These are phyloP conservation scores for Daldinia decipiens DNA, from an alignment of 495 filamentous ascomycete species.

Conservation along the genomic window DNA sequence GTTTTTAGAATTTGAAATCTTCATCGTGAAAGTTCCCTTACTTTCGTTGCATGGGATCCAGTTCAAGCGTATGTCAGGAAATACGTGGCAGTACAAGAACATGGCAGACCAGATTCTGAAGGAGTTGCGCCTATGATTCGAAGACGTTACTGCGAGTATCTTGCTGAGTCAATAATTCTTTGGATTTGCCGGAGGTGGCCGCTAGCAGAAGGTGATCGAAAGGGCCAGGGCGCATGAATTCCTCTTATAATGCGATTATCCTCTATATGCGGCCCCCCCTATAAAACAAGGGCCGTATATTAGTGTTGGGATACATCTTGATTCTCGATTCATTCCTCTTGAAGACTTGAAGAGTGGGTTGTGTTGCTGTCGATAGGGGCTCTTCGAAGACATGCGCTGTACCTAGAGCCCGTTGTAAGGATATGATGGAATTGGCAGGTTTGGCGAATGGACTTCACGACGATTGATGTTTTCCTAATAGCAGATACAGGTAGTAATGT, in stretches of 20 bases:
- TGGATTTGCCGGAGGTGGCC: constrained; percentile 1
- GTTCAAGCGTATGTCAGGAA: constrained; percentile 95
- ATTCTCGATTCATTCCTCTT: constrained; percentile 13
- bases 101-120: constrained; percentile 95
- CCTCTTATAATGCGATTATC: background rate
- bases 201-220: background rate
- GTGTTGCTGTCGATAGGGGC: constrained; percentile 17
- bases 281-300: constrained; percentile 6
- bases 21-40: constrained; percentile 97
- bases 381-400: constrained; percentile 17
- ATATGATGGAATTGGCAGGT: constrained; percentile 38
- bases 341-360: constrained; percentile 7
- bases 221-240: background rate
- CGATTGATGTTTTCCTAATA: constrained; percentile 36
- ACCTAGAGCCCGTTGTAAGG: constrained; percentile 31
- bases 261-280: background rate
- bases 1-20: constrained; percentile 90
- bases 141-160: background rate
- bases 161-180: background rate
- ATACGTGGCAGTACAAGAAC: constrained; percentile 98
- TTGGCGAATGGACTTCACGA: constrained; percentile 38
- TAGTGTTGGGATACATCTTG: constrained; percentile 31
- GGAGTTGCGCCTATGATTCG: constrained; percentile 78
- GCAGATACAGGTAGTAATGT: constrained; percentile 47
- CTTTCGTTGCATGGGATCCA: constrained; percentile 95